These are phyloP conservation scores for Syzygium aqueum DNA, from an alignment of 345 rosid genomes.

Conservation along the genomic window DNA sequence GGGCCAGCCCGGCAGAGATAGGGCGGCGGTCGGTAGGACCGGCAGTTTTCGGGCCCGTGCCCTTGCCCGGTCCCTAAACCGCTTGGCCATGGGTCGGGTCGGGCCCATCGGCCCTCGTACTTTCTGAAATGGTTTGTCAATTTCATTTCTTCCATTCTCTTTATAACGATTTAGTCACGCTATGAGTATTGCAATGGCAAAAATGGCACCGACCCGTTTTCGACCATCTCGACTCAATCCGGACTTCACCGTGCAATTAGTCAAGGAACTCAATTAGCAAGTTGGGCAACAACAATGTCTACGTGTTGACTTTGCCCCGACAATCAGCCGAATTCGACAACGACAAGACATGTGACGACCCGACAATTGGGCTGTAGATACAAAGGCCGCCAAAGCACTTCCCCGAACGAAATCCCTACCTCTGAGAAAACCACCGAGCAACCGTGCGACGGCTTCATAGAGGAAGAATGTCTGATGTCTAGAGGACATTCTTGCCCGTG, in stretches of 20 bases:
- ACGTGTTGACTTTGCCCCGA: background rate
- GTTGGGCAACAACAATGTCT: background rate
- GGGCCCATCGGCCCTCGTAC: background rate
- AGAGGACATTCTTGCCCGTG: too few species aligned
- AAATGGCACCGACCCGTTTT: too few species aligned
- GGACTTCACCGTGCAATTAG: background rate
- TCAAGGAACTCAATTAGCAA: too few species aligned
- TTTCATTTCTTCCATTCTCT: background rate
- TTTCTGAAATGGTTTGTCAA: too few species aligned
- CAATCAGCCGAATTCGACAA: background rate
- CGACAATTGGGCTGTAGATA: background rate
- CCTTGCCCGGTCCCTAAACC: background rate
- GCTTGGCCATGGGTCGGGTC: background rate
- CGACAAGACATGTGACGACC: too few species aligned
- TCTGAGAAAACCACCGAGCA: too few species aligned
- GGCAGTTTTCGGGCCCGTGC: too few species aligned
- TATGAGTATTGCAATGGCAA: rapidly evolving
- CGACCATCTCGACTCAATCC: background rate
- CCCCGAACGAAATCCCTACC: too few species aligned
- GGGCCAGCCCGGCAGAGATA: too few species aligned
- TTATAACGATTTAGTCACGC: background rate
- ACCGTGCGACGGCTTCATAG: too few species aligned
- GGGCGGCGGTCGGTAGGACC: too few species aligned
- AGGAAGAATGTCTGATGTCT: too few species aligned
- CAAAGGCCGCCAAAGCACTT: background rate